Percentiles rank a stretch among this genome's conserved stretches.
phyloP scores from a whole-genome alignment of 768 basidiomycete species.

The Lactifluus volemus region DNA sequence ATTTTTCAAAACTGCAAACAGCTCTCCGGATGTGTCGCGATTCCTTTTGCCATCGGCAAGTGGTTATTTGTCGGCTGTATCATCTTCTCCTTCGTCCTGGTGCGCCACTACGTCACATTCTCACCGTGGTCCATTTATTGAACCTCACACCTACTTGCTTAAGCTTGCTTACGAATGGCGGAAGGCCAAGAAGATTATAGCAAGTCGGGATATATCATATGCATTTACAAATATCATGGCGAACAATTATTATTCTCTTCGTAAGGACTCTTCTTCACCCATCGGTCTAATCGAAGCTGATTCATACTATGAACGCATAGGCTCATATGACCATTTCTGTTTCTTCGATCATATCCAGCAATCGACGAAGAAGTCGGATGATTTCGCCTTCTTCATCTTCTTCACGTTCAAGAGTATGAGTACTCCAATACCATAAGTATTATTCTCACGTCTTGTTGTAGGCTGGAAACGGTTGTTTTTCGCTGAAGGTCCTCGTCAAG shows the following conservation, averaged over 20 bases:
- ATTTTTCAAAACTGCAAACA: constrained; percentile 71
- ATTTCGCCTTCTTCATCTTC: constrained; percentile 99
- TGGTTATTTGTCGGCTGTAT: constrained; percentile 99
- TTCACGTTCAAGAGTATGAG: constrained; percentile 94
- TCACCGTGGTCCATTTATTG: neutral
- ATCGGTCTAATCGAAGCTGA: neutral
- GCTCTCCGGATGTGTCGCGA: constrained; percentile 63
- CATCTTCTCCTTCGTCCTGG: constrained; percentile 94
- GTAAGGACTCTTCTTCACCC: constrained; percentile 38
- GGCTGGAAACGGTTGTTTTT: constrained; percentile 84
- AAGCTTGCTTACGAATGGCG: constrained; percentile 87
- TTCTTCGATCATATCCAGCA: constrained; percentile 95
- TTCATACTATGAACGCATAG: constrained; percentile 31
- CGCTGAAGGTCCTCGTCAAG: constrained; percentile 94
- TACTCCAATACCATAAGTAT: neutral
- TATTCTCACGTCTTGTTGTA: constrained; percentile 24
- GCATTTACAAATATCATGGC: constrained; percentile 98
- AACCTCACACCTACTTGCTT: neutral
- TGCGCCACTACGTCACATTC: constrained; percentile 29
- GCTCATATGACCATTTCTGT: constrained; percentile 95
- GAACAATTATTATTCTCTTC: constrained; percentile 91
- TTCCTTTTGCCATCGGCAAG: constrained; percentile 82
- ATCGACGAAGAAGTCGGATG: constrained; percentile 93
- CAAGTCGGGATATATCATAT: constrained; percentile 93
- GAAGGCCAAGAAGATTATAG: constrained; percentile 91